phyloP scores from a whole-genome alignment of 1,139 yeast species.

The Saccharomyces pastorianus region DNA sequence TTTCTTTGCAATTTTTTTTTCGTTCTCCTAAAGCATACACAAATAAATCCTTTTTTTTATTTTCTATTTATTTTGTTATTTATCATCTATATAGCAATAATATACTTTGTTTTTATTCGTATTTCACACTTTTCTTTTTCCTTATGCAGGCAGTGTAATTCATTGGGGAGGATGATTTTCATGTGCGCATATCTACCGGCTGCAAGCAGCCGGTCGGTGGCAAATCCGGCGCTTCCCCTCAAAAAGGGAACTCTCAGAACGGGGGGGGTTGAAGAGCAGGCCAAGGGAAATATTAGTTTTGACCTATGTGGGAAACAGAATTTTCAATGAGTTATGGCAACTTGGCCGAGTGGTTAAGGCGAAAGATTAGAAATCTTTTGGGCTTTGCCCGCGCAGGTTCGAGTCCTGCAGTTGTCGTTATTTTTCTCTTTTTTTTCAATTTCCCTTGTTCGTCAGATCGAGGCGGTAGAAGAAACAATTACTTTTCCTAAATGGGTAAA shows the following conservation, averaged over 20 bases:
- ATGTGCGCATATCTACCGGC: neutral
- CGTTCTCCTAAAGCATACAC: constrained; percentile 1
- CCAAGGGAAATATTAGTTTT: too few species aligned
- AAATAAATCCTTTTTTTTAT: neutral
- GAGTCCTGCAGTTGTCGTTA: constrained; percentile 35
- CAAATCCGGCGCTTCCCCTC: neutral
- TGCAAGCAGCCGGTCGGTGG: neutral
- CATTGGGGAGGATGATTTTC: neutral
- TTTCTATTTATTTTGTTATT: neutral
- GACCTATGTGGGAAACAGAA: neutral
- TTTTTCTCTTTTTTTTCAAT: constrained; percentile 8
- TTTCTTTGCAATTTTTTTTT: neutral
- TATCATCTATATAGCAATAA: neutral
- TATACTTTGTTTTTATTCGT: neutral
- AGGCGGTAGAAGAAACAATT: neutral
- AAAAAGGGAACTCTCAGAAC: too few species aligned
- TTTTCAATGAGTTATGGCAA: constrained; percentile 26
- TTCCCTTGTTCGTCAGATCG: neutral
- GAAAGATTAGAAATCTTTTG: constrained; percentile 47
- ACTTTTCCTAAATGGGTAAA: neutral
- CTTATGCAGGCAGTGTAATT: neutral
- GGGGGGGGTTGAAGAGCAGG: too few species aligned
- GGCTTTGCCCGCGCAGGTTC: constrained; percentile 38
- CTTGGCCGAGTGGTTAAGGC: constrained; percentile 51
- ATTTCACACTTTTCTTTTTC: neutral